Conservation (phyloP, 192 early-diverging fungal genomes). For the Coemansia sp. region DNA sequence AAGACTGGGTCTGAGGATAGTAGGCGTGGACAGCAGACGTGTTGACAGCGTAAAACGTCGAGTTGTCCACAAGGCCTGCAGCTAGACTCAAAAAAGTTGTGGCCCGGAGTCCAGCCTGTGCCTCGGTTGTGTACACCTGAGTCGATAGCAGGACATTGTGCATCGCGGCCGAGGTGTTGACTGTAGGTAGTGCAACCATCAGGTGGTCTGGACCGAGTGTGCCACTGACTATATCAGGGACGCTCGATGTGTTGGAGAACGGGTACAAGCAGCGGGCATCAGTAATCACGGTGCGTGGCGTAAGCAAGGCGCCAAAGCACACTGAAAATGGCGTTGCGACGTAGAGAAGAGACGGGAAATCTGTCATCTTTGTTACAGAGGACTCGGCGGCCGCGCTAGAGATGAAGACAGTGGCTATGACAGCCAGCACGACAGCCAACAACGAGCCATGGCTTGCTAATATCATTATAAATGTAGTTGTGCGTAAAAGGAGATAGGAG, state of each 20-base stretch:
- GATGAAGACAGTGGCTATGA: conserved; percentile 3
- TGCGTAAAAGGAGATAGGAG: neutral
- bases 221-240: conserved; percentile 22
- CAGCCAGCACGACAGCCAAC: conserved; percentile 2
- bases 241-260: conserved; percentile 35
- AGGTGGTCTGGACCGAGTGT: conserved; percentile 39
- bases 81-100: conserved; percentile 40
- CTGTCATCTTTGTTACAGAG: conserved; percentile 25
- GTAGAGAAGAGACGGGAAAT: conserved; percentile 41
- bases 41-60: conserved; percentile 41
- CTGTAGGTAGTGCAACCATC: conserved; percentile 43
- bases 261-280: conserved; percentile 52
- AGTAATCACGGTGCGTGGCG: conserved; percentile 33
- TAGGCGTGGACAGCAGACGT: conserved; percentile 43
- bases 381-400: neutral
- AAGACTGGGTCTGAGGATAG: conserved; percentile 48
- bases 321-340: conserved; percentile 40
- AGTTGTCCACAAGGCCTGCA: conserved; percentile 40
- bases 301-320: conserved; percentile 46
- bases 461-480: neutral
- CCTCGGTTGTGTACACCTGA: conserved; percentile 24
- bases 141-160: conserved; percentile 48
- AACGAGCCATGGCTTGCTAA: neutral
- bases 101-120: conserved; percentile 33
- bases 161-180: conserved; percentile 34